phyloP scores from a whole-genome alignment of 805 yeast species.

The Diddensiella caesifluorescens region DNA sequence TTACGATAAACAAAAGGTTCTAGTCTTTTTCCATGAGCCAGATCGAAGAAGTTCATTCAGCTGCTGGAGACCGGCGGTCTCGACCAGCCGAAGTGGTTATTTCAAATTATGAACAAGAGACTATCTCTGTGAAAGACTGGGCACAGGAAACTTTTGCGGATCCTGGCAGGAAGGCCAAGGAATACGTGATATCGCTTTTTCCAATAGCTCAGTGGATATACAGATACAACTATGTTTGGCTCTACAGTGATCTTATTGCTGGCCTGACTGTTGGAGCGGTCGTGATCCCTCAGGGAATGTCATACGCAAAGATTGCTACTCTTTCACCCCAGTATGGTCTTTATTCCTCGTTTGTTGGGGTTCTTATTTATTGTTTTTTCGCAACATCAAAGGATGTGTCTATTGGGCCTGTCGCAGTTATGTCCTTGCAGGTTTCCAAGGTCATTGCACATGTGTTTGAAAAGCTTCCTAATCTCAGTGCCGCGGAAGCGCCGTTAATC shows the following conservation, averaged over 20 bases:
- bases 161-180: constrained; percentile 38
- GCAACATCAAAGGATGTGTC: constrained; percentile 95
- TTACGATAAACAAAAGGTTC: too few species aligned
- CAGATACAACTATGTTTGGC: constrained; percentile 77
- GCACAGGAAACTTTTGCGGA: constrained; percentile 16
- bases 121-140: constrained; percentile 12
- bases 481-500: constrained; percentile 56
- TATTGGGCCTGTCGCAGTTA: constrained; percentile 95
- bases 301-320: constrained; percentile 84
- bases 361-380: constrained; percentile 78
- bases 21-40: too few species aligned
- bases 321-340: constrained; percentile 79
- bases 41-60: background rate
- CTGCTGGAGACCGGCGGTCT: background rate
- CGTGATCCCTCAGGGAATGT: constrained; percentile 92
- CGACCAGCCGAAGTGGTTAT: background rate
- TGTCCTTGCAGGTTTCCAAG: constrained; percentile 81
- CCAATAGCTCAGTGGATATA: constrained; percentile 82
- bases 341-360: constrained; percentile 89
- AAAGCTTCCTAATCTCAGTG: constrained; percentile 39
- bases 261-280: constrained; percentile 93
- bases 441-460: constrained; percentile 61
- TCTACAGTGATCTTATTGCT: constrained; percentile 76
- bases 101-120: constrained; percentile 16
- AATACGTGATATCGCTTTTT: constrained; percentile 60